Base-by-base conservation (phyloP, 2,329 filamentous ascomycete genomes). In the Cercospora beticola region DNA sequence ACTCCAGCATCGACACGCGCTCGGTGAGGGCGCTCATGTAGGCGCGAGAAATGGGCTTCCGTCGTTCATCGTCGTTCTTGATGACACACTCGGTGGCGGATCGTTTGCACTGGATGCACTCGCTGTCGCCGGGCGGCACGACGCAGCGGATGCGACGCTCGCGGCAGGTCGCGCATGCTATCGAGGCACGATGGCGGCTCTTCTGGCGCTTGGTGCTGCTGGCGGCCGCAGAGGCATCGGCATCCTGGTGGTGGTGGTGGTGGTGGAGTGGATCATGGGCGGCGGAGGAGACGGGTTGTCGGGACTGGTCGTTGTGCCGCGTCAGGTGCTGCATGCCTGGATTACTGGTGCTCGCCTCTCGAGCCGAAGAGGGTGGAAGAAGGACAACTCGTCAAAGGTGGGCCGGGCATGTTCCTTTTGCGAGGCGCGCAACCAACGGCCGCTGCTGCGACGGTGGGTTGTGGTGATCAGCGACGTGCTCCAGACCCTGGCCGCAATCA, bases 1-100 rank as follows among this genome's bases (percentile, higher is more conserved):
- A 70, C 57, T 75, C 74, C 28, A 75, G 63, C 31, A 74, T 30
- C 2, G 73, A 67, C 12, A 75, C 73, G 6, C 74, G 70, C 33
- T 74, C 70, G n/a, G 72, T 73, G 64, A 75, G 67, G 9, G 74
- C 71, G 52, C 56, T 71, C 71, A 75, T 72, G 65, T 75, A 75
- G 10, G 74, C 74, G 54, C 74, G 54, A 0, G 72, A 74, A 8
- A 75, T 72, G 3, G 74, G 74, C 36, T 70, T 60, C 18, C 74
- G 59, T 46, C 74, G 65, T 62, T 75, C 74, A 52, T 75, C 74
- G 49, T 75, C 73, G 31, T 74, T 73, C 62, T 73, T 73, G 61
- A 75, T 75, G n/a, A 75, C 58, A 58, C 74, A 75, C 31, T 72
- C 68, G 14, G 71, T 67, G 10, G 68, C 69, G 16, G 69, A 68